Evolutionary conservation across 495 filamentous ascomycete genomes (phyloP).

Genomic region (Aspergillus homomorphus): DNA sequence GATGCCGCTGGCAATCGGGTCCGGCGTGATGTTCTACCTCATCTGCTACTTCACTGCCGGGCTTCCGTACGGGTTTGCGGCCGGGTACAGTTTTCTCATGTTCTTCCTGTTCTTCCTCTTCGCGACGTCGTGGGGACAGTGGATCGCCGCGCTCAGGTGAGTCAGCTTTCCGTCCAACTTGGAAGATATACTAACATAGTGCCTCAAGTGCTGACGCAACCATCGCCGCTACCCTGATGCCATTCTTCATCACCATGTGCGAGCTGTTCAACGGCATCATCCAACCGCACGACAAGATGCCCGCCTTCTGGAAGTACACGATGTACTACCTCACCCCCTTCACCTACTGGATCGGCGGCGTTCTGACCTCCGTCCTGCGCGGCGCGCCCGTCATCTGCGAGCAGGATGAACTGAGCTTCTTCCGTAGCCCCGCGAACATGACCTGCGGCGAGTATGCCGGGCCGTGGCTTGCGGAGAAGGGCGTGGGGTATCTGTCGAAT

Average conservation of each 20-base stretch:
- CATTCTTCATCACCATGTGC: conserved; percentile 58
- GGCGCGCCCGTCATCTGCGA: conserved; percentile 57
- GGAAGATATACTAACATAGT: conserved; percentile 20
- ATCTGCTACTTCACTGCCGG: conserved; percentile 72
- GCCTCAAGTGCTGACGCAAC: conserved; percentile 53
- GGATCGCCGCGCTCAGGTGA: conserved; percentile 61
- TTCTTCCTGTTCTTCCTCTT: conserved; percentile 76
- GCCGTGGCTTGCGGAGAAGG: conserved; percentile 58
- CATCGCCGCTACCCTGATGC: conserved; percentile 72
- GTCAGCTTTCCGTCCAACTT: background rate
- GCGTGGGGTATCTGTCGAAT: conserved; percentile 63
- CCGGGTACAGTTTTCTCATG: conserved; percentile 82
- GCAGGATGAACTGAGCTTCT: conserved; percentile 56
- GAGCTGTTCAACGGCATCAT: conserved; percentile 75
- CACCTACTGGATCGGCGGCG: conserved; percentile 76
- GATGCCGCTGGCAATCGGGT: conserved; percentile 70
- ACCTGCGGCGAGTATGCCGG: conserved; percentile 71
- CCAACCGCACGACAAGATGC: conserved; percentile 73
- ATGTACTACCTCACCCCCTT: conserved; percentile 82
- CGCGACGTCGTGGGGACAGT: conserved; percentile 68
- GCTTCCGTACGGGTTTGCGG: conserved; percentile 52
- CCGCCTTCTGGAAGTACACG: conserved; percentile 75
- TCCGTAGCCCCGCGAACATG: conserved; percentile 57
- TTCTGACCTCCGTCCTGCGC: conserved; percentile 69
- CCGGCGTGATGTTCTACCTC: conserved; percentile 68